Conservation (phyloP, 495 filamentous ascomycete species). For the Massariosphaeria phaeospora region DNA sequence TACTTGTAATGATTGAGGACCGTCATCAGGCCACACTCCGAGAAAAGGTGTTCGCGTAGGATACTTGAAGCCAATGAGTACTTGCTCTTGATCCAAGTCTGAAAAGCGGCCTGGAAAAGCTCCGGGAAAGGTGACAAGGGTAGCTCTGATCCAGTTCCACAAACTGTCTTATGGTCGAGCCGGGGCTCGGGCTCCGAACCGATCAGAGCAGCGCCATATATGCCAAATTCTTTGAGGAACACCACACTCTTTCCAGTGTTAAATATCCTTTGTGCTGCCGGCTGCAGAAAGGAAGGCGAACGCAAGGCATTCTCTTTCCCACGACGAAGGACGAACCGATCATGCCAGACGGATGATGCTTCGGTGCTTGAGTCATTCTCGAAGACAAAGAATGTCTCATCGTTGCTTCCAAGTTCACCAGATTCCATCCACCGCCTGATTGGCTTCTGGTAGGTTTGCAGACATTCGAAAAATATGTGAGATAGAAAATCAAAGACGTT, state of each 20-base stretch:
- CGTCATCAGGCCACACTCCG: slow-evolving; percentile 60
- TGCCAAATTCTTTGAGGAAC: slow-evolving; percentile 63
- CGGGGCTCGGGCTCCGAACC: slow-evolving; percentile 36
- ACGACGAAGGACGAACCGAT: slow-evolving; percentile 61
- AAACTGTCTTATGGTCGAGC: slow-evolving; percentile 55
- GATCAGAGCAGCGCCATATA: slow-evolving; percentile 16
- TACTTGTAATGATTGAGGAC: slow-evolving; percentile 63
- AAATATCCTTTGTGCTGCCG: slow-evolving; percentile 65
- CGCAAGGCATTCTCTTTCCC: slow-evolving; percentile 52
- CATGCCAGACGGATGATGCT: slow-evolving; percentile 64
- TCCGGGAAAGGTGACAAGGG: slow-evolving; percentile 68
- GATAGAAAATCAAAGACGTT: slow-evolving; percentile 56
- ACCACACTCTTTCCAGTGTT: slow-evolving; percentile 83
- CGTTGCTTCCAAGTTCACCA: slow-evolving; percentile 59
- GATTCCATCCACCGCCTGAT: slow-evolving; percentile 81
- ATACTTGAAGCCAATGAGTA: slow-evolving; percentile 62
- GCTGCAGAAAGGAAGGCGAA: slow-evolving; percentile 68
- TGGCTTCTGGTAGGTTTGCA: slow-evolving; percentile 74
- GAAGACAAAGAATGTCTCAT: slow-evolving; percentile 70
- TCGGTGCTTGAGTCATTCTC: slow-evolving; percentile 55
- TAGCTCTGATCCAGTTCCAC: slow-evolving; percentile 37
- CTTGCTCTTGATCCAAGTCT: slow-evolving; percentile 65
- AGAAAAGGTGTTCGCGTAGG: slow-evolving; percentile 61
- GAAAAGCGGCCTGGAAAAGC: slow-evolving; percentile 63
- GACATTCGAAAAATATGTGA: slow-evolving; percentile 72